Percentiles rank a stretch among this genome's conserved stretches.
phyloP scores from a whole-genome alignment of 768 basidiomycete genomes.

The Termitomyces sp. region DNA sequence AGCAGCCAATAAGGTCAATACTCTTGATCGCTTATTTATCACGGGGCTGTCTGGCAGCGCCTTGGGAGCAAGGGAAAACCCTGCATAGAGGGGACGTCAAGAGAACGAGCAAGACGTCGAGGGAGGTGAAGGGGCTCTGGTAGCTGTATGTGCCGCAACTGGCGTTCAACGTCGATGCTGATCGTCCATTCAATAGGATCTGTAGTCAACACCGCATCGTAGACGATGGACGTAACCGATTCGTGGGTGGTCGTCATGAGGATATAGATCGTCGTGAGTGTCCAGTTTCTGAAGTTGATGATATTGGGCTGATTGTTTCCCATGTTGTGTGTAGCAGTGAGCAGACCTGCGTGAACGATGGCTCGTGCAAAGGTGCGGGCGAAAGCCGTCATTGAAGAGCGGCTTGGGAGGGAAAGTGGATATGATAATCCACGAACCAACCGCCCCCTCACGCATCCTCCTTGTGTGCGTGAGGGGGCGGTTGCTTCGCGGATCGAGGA shows the following conservation, averaged over 20 bases:
- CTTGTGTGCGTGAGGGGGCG: constrained; percentile 1
- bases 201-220: not conserved
- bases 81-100: not conserved
- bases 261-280: not conserved
- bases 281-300: not conserved
- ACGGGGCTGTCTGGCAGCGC: not conserved
- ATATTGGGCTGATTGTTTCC: not conserved
- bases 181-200: not conserved
- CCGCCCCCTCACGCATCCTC: not conserved
- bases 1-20: not conserved
- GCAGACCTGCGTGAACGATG: not conserved
- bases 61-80: not conserved
- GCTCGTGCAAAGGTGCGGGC: not conserved
- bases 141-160: not conserved
- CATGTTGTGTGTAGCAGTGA: not conserved
- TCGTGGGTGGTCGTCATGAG: not conserved
- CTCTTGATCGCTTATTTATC: not conserved
- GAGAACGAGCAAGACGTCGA: not conserved
- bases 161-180: not conserved
- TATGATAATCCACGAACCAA: not conserved
- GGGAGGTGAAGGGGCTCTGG: not conserved
- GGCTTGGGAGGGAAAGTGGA: not conserved
- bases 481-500: not conserved
- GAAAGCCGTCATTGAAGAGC: not conserved
- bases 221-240: not conserved